Evolutionary conservation across 331 rosid species (phyloP), one percentile per base, ranked within the genome.

Genomic region (Prunus yedoensis): DNA sequence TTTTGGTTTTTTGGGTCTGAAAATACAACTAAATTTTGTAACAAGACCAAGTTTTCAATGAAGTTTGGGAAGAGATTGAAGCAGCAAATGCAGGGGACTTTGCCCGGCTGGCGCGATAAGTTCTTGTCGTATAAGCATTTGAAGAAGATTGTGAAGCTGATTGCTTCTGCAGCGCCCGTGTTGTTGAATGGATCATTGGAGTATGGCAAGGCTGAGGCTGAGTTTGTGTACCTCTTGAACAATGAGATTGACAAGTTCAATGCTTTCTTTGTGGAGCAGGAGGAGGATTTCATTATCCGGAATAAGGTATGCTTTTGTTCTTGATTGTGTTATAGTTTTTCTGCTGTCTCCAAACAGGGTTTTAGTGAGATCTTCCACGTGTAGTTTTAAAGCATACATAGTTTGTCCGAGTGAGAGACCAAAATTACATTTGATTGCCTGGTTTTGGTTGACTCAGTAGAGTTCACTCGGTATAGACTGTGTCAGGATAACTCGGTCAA

Each of bases 231-330:
- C 71, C 56, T 90, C 71, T 83, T 94, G 91, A 83, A 91, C 85
- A 86, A 73, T 70, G 97, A 94, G 90, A 87, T 94, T 32, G 93
- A 94, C 20, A 94, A 94, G 90, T 90, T 94, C 80, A 94, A 94
- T 71, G 81, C 72, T 0, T 94, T 94, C 54, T 94, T 89, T 87
- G 51, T 86, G 83, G 97, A 94, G 17, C 87, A 88, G 68, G 97
- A 94, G 21, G 98, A 94, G 79, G 93, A 91, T 68, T 91, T 89
- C 83, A 85, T 94, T 13, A 94, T 94, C 38, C 82, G 88, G 2
- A 92, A 89, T 43, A 77, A 84, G 94, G 98, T 91, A 77, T 8
- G 50, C 8, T 12, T 49, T 16, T 30, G 58, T 28, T 23, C 17
- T 50, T 43, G 21, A 3, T 28, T 14, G 85, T 77, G 60, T 10